Base-by-base conservation (phyloP, 2,329 filamentous ascomycete genomes). In the Hyphodiscus sp. region DNA sequence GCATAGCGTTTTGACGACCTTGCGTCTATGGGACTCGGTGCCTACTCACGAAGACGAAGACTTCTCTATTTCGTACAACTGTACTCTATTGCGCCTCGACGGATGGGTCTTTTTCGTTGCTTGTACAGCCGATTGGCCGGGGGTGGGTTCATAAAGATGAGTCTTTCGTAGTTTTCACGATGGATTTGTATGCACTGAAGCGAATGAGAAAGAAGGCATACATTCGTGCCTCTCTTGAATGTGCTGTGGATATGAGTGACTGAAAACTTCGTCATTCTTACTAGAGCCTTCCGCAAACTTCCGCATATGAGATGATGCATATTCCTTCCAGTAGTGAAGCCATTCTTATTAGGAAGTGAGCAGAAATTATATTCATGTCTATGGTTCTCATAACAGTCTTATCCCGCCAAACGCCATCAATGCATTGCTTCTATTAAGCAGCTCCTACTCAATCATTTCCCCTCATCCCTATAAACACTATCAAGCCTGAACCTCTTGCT, bases 401-500 rank as follows among this genome's bases (percentile, higher is more conserved):
- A 38, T 38, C 13, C 42, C 6, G 4, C 5, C n/a, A 2, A 44
- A 47, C 20, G 45, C 45, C 26, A 26, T 23, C 3, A 26, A 23
- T 49, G 47, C 18, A 30, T 18, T 20, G n/a, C 19, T 16, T 42
- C 19, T 20, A 19, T 20, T 19, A 41, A 19, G 13, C n/a, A 19
- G 46, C 20, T 18, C 15, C 7, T 45, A 16, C 29, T 20, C 18
- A 26, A 18, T 49, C 41, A 41, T 26, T 45, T 43, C 15, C n/a
- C n/a, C 26, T 45, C 50, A 41, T 47, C 26, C 20, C 48, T n/a
- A 41, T 18, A 19, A 44, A 50, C 23, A 47, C 18, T 16, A n/a
- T 49, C 50, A 62, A 55, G 81, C 82, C 70, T 89, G 78, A 48
- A 90, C 74, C 72, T 90, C 86, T 49, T 75, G 75, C 68, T 87